These are phyloP conservation scores for Boletus pseudopeckii DNA, from an alignment of 768 basidiomycete species.

Conservation along the genomic window DNA sequence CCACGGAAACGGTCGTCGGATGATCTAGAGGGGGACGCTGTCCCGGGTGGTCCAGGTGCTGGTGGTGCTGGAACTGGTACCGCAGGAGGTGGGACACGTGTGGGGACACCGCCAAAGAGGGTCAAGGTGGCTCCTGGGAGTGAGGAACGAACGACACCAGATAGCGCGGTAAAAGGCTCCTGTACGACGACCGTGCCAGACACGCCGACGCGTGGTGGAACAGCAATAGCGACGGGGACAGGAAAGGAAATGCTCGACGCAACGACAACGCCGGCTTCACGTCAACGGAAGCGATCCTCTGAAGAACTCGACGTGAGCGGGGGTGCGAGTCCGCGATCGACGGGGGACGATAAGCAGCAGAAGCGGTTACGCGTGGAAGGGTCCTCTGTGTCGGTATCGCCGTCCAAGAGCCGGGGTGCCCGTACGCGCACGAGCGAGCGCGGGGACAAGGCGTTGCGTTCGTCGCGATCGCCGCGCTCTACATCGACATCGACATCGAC, in stretches of 20 bases:
- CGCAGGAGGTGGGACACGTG: slow-evolving; percentile 5
- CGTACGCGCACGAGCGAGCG: not conserved
- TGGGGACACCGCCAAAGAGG: slow-evolving; percentile 42
- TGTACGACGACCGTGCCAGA: not conserved
- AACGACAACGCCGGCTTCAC: slow-evolving; percentile 9
- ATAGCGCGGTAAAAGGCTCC: not conserved
- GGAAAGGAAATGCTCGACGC: slow-evolving; percentile 3
- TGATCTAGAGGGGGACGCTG: slow-evolving; percentile 33
- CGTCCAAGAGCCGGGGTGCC: slow-evolving; percentile 1
- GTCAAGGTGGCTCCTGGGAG: slow-evolving; percentile 21
- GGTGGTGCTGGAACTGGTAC: not conserved
- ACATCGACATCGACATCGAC: slow-evolving; percentile 6
- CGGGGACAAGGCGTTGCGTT: not conserved
- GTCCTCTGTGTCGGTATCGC: not conserved
- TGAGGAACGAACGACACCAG: slow-evolving; percentile 8
- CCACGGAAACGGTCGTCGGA: slow-evolving; percentile 37
- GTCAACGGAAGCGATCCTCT: slow-evolving; percentile 46
- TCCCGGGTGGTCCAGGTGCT: not conserved
- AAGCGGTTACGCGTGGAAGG: slow-evolving; percentile 30
- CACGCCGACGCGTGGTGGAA: not conserved
- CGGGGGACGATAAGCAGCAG: slow-evolving; percentile 21
- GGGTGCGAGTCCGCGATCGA: slow-evolving; percentile 6
- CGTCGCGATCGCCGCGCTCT: slow-evolving; percentile 10
- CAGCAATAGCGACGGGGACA: not conserved
- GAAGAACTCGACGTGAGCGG: slow-evolving; percentile 41